Base-by-base conservation (phyloP, 345 rosid genomes). In the Murraya koenigii region DNA sequence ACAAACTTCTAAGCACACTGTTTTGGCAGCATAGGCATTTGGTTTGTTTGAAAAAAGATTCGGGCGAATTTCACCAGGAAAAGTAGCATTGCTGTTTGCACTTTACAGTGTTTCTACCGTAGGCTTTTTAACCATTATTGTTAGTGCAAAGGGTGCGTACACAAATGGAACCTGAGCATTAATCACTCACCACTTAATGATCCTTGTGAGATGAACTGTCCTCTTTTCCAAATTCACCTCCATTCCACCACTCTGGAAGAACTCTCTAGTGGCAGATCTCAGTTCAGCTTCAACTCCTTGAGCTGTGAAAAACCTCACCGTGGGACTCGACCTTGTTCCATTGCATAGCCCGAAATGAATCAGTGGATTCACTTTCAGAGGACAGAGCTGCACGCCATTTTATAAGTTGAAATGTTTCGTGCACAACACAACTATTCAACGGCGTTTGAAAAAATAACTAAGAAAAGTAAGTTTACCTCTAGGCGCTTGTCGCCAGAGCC, bases 321-420 rank as follows among this genome's bases (percentile, higher is more conserved):
- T 60, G 19, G 99, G 97, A 82, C 93, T 88, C 39, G 98, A 94
- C 75, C 84, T 89, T 41, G 99, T 84, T 69, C 99, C 99, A 19
- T 89, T 86, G 82, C 97, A 96, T 8, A 89, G 83, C 60, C 99
- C 98, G 61, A 92, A 93, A 86, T 96, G 97, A 59, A 96, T 83
- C 20, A 94, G 77, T 8, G 99, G 97, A 76, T 91, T 93, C 77
- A 88, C 72, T 77, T 83, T 92, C 36, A 81, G 77, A 79, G 86
- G 80, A 55, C 80, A 80, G 14, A 90, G 79, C 99, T 95, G 49
- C 49, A 13, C 13, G 90, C 67, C 80, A 79, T 26, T 6, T 36
- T 33, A 23, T 35, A 17, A 52, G 22, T 52, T 52, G 22, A 52
- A 52, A 52, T 19, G 56, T 52, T 52, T 49, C 17, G 17, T 4